A percentile compares a stretch with the other conserved stretches of the same genome.
phyloP scores from a whole-genome alignment of 1,139 yeast genomes.

The Yamadazyma blattariae region DNA sequence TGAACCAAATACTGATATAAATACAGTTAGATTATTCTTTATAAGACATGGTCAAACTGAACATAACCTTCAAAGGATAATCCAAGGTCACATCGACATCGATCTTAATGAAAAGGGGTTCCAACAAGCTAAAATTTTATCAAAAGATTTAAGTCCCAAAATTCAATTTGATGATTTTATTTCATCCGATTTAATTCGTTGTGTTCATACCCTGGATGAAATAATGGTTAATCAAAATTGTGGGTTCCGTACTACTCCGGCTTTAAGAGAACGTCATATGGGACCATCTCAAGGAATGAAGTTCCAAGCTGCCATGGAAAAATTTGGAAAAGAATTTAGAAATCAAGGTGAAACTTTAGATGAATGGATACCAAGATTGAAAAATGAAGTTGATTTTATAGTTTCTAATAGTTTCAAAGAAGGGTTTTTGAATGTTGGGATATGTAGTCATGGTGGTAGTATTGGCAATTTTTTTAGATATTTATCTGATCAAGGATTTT shows the following conservation, averaged over 20 bases:
- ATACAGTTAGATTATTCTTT: constrained; percentile 51
- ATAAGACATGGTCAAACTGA: constrained; percentile 84
- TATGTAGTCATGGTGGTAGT: constrained; percentile 88
- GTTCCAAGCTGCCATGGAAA: constrained; percentile 58
- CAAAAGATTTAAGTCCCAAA: constrained; percentile 31
- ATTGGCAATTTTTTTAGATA: constrained; percentile 58
- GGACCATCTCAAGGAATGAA: constrained; percentile 75
- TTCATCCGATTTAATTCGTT: constrained; percentile 61
- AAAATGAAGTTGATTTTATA: constrained; percentile 44
- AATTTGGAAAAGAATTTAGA: constrained; percentile 35
- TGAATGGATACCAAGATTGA: constrained; percentile 50
- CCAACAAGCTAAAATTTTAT: constrained; percentile 54
- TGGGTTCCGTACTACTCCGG: constrained; percentile 23
- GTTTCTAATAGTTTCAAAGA: constrained; percentile 33
- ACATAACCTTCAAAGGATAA: constrained; percentile 59
- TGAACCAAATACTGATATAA: constrained; percentile 31
- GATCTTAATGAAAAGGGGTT: constrained; percentile 58
- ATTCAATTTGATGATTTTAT: constrained; percentile 50
- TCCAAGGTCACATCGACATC: constrained; percentile 74
- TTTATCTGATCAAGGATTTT: constrained; percentile 36
- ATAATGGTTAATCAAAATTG: constrained; percentile 30
- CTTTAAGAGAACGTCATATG: constrained; percentile 75
- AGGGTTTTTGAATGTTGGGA: constrained; percentile 46
- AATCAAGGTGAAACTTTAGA: constrained; percentile 53
- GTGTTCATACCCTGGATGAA: constrained; percentile 50